phyloP scores from a whole-genome alignment of 192 early-diverging fungal genomes.

The Gamsiella multidivaricata region DNA sequence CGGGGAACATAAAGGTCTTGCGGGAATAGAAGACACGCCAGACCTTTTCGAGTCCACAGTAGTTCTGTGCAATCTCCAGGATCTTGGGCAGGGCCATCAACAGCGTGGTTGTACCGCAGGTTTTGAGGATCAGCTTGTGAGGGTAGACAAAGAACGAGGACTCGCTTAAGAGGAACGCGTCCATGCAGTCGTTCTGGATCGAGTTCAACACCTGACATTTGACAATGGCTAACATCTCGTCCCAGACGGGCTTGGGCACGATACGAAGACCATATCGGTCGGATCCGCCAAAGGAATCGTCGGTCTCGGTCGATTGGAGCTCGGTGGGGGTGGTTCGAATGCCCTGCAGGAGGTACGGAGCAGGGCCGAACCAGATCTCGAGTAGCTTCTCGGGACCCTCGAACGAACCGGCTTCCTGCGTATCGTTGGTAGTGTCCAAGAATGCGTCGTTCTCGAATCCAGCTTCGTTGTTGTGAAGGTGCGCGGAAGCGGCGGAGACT shows the following conservation, averaged over 20 bases:
- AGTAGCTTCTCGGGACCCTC: conserved; percentile 99
- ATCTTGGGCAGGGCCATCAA: conserved; percentile 89
- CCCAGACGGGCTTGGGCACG: conserved; percentile 85
- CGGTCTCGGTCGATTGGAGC: conserved; percentile 39
- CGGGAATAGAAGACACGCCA: conserved; percentile 94
- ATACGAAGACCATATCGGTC: conserved; percentile 73
- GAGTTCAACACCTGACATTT: conserved; percentile 92
- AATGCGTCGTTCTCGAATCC: conserved; percentile 46
- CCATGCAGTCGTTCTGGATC: conserved; percentile 83
- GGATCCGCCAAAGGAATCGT: conserved; percentile 47
- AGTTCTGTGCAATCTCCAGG: conserved; percentile 79
- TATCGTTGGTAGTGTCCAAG: conserved; percentile 50
- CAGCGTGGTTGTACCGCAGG: conserved; percentile 96
- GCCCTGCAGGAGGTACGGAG: conserved; percentile 53
- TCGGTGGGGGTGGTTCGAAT: conserved; percentile 39
- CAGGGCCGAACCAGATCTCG: conserved; percentile 93
- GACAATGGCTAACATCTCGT: conserved; percentile 93
- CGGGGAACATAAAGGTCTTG: conserved; percentile 97
- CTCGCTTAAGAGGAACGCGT: conserved; percentile 96
- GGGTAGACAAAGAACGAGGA: conserved; percentile 98
- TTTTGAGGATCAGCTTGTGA: conserved; percentile 96
- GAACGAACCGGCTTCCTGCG: conserved; percentile 67
- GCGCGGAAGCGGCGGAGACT: conserved; percentile 13
- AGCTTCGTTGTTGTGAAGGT: conserved; percentile 44
- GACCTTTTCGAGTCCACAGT: conserved; percentile 72